Evolutionary conservation across 306 rosid genomes (phyloP).

Genomic region (Macrotyloma uniflorum): DNA sequence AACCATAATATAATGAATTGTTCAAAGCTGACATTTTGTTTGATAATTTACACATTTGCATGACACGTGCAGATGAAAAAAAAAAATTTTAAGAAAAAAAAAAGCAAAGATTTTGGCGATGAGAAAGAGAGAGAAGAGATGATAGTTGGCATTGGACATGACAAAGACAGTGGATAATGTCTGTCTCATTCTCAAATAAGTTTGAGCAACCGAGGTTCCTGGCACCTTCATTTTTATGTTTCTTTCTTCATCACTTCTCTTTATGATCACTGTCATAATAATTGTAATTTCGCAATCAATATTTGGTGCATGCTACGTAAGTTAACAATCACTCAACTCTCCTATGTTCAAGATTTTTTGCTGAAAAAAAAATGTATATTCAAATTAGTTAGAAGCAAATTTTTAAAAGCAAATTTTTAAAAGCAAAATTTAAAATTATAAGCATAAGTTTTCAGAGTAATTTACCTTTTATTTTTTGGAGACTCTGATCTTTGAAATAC

Average conservation of each 20-base stretch:
- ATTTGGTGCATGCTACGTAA: neutral
- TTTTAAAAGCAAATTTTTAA: neutral
- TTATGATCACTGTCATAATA: neutral
- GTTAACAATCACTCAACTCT: neutral
- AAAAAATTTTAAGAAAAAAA: no score
- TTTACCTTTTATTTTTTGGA: no score
- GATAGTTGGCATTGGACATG: neutral
- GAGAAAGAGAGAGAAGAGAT: neutral
- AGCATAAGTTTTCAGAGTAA: no score
- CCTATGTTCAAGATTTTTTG: neutral
- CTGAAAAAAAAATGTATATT: neutral
- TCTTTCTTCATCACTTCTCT: conserved; percentile 35
- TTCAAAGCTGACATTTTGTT: no score
- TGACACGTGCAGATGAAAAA: no score
- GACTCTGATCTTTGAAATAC: no score
- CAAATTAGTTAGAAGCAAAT: neutral
- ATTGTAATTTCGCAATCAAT: neutral
- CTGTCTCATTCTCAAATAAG: conserved; percentile 37
- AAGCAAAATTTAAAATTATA: no score
- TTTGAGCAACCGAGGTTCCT: conserved; percentile 54
- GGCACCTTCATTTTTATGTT: conserved; percentile 67
- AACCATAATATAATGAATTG: no score
- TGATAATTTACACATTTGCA: no score
- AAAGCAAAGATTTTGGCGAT: neutral
- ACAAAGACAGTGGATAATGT: conserved; percentile 23